phyloP scores from a whole-genome alignment of 257 asterid genomes.

The Nicotiana undulata region DNA sequence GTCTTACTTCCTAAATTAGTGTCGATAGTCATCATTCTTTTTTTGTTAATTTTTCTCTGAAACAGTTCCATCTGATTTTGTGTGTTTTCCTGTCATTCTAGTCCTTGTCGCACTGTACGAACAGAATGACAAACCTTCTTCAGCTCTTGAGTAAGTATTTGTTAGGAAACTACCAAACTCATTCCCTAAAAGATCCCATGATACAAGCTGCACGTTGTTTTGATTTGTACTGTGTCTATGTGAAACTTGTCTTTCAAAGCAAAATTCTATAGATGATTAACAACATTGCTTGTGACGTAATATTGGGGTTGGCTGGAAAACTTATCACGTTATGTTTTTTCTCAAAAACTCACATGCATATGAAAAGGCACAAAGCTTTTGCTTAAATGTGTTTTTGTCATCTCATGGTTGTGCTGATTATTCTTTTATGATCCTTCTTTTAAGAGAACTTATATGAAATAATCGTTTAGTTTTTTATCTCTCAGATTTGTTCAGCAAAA shows the following conservation, averaged over 20 bases:
- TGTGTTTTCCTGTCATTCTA: slow-evolving; percentile 17
- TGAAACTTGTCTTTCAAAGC: not conserved
- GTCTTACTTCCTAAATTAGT: not conserved
- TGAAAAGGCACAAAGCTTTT: not conserved
- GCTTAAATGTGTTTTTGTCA: not conserved
- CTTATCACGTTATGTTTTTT: not conserved
- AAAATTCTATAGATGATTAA: not conserved
- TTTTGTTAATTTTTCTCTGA: slow-evolving; percentile 5
- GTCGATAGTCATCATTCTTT: not conserved
- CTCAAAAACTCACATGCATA: not conserved
- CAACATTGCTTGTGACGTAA: not conserved
- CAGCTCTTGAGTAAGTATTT: slow-evolving; percentile 76
- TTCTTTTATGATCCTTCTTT: not conserved
- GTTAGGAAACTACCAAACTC: not conserved
- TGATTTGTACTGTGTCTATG: not conserved
- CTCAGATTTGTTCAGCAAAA: slow-evolving; percentile 84
- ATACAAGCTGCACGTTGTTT: not conserved
- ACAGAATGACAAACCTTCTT: slow-evolving; percentile 89
- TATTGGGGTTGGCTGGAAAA: not conserved
- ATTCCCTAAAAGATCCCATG: not conserved
- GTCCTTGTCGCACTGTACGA: slow-evolving; percentile 88
- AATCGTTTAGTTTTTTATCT: slow-evolving; percentile 4
- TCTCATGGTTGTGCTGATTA: not conserved
- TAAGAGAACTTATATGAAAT: not conserved
- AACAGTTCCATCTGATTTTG: not conserved